These are phyloP conservation scores for Trametes elegans DNA, from an alignment of 768 basidiomycete species.

Conservation along the genomic window DNA sequence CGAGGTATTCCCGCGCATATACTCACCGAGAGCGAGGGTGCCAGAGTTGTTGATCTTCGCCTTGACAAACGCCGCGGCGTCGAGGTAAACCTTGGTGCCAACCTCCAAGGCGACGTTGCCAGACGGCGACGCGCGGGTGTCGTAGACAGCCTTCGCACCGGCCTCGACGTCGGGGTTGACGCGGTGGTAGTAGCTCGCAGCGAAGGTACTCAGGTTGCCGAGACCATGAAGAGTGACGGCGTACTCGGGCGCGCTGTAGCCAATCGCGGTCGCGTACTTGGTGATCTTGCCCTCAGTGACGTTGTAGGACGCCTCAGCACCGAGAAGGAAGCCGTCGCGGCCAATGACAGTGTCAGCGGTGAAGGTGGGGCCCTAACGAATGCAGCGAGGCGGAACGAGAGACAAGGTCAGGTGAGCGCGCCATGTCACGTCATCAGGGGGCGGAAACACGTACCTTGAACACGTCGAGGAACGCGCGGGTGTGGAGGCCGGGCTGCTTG, in stretches of 20 bases:
- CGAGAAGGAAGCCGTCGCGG: constrained; percentile 95
- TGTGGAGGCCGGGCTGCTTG: constrained; percentile 96
- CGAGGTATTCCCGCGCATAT: not conserved
- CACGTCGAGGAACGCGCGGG: constrained; percentile 84
- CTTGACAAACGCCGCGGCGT: constrained; percentile 90
- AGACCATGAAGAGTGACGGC: constrained; percentile 92
- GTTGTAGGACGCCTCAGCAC: constrained; percentile 96
- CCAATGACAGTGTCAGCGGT: constrained; percentile 94
- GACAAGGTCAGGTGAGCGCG: constrained; percentile 14
- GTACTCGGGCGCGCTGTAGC: constrained; percentile 96
- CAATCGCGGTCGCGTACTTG: constrained; percentile 88
- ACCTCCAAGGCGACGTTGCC: constrained; percentile 86
- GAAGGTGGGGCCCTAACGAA: constrained; percentile 86
- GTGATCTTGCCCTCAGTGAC: constrained; percentile 90
- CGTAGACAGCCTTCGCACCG: constrained; percentile 95
- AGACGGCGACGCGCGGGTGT: constrained; percentile 84
- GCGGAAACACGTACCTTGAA: constrained; percentile 71
- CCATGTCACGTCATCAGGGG: constrained; percentile 19
- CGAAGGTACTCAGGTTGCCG: constrained; percentile 90
- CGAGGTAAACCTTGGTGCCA: constrained; percentile 90
- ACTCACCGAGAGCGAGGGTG: constrained; percentile 77
- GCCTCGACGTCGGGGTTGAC: constrained; percentile 90
- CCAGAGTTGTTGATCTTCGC: constrained; percentile 98
- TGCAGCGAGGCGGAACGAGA: not conserved
- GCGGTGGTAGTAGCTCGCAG: constrained; percentile 98